Base-by-base conservation (phyloP, 805 yeast genomes). In the Saccharomyces kudriavzevii region DNA sequence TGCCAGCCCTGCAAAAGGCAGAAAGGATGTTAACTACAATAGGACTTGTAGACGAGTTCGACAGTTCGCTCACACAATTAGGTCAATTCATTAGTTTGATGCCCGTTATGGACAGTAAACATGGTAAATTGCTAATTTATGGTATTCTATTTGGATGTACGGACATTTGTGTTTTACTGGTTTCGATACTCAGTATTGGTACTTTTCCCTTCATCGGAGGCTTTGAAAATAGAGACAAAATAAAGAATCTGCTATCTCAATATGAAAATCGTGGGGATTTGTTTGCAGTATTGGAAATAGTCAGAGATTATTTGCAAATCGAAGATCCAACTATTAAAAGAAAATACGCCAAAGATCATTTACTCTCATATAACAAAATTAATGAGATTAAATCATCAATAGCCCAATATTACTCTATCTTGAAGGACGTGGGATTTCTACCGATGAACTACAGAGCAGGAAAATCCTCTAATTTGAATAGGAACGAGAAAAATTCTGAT, bases 111-210 rank as follows among this genome's bases (percentile, higher is more conserved):
- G 98, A 92, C 66, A 79, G 92, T 47, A 84, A 81, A 56, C 85
- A 89, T 49, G 97, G 96, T 8, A 92, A 92, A 62, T 69, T 91
- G 51, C 71, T 92, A 35, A 81, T 91, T 17, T 79, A 83, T 56
- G 90, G 96, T 0, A 82, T 92, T 46, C 77, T 91, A 4, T 88
- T 92, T 67, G 94, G 94, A 0, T 85, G 94, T 62, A 70, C 91
- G 6, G 91, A 88, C 26, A 71, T 79, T 20, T 85, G 91, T 54
- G 74, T 90, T n/a, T 81, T 94, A 0, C 71, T 89, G n/a, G 92
- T 96, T 0, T 82, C 96, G 0, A 76, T 89, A 2, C 71, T 86
- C 45, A 80, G 90, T 14, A 77, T 84, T 10, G 91, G 94, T 2
- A 74, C 81, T 27, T 52, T 61, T 29, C 96, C 96, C 1, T 88